These are phyloP conservation scores for Podaxis sp. DNA, from an alignment of 768 basidiomycete species.

Conservation along the genomic window DNA sequence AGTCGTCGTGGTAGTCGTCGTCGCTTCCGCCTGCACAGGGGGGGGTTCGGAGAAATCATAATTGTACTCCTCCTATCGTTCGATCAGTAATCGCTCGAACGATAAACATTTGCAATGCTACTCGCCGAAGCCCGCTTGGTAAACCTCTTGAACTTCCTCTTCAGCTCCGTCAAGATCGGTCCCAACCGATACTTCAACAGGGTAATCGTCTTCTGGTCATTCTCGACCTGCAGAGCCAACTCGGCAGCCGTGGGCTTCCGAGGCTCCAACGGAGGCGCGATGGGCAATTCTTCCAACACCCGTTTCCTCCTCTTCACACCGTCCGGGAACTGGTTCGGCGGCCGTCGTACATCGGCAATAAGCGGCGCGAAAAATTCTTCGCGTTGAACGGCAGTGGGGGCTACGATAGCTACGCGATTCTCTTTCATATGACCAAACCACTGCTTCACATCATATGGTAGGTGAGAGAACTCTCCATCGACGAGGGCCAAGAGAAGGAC, in stretches of 20 bases:
- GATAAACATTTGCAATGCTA: conserved; percentile 7
- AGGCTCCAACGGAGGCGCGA: conserved; percentile 89
- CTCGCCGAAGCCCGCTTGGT: conserved; percentile 74
- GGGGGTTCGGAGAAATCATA: conserved; percentile 32
- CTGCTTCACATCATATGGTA: conserved; percentile 77
- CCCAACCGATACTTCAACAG: conserved; percentile 89
- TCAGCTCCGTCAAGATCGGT: conserved; percentile 82
- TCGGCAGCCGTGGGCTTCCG: conserved; percentile 51
- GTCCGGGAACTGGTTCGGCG: conserved; percentile 87
- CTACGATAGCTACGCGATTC: conserved; percentile 62
- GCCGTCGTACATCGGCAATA: conserved; percentile 62
- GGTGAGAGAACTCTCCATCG: conserved; percentile 63
- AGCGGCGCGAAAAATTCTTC: conserved; percentile 73
- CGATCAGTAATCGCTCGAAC: neutral
- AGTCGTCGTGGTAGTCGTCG: conserved; percentile 19
- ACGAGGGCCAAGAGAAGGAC: conserved; percentile 89
- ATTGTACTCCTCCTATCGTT: conserved; percentile 67
- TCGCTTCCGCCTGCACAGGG: conserved; percentile 15
- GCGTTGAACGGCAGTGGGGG: conserved; percentile 54
- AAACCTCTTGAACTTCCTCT: conserved; percentile 89
- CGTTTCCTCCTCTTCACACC: conserved; percentile 81
- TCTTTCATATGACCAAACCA: conserved; percentile 87
- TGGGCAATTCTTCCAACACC: conserved; percentile 77
- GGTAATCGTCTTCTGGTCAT: conserved; percentile 37
- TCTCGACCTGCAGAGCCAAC: too few species aligned